These are phyloP conservation scores for Forsythia suspensa DNA, from an alignment of 257 asterid species.

Conservation along the genomic window DNA sequence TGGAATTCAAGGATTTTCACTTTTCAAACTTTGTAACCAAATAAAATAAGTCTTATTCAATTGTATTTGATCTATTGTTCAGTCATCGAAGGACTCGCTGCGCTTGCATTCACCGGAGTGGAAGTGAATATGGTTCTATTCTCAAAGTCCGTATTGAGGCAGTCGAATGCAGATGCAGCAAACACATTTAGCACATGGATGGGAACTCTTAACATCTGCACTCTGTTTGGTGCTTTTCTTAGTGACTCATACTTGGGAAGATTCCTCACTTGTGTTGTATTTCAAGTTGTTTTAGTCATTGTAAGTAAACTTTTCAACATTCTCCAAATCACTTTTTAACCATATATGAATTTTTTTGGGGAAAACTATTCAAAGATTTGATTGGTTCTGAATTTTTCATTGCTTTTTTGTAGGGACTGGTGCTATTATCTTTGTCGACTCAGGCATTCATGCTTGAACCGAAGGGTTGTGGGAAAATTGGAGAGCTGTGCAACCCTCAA, in stretches of 20 bases:
- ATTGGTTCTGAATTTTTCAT: not conserved
- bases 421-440: conserved; percentile 58
- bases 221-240: conserved; percentile 75
- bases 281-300: conserved; percentile 60
- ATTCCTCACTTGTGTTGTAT: conserved; percentile 67
- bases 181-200: conserved; percentile 72
- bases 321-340: not conserved
- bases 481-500: conserved; percentile 47
- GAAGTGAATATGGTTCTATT: conserved; percentile 89
- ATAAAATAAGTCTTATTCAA: not conserved
- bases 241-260: conserved; percentile 86
- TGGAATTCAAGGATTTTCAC: not conserved
- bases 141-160: conserved; percentile 65
- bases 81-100: conserved; percentile 81
- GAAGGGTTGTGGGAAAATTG: conserved; percentile 64
- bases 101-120: conserved; percentile 75
- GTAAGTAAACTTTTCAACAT: conserved; percentile 42
- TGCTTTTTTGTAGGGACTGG: conserved; percentile 52
- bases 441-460: conserved; percentile 73
- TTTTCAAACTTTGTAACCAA: not conserved
- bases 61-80: conserved; percentile 18
- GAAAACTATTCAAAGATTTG: not conserved
- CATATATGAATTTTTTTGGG: not conserved
- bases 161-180: conserved; percentile 79
- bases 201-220: conserved; percentile 78